phyloP scores from a whole-genome alignment of 495 filamentous ascomycete species.

The Beverwykella pulmonaria region DNA sequence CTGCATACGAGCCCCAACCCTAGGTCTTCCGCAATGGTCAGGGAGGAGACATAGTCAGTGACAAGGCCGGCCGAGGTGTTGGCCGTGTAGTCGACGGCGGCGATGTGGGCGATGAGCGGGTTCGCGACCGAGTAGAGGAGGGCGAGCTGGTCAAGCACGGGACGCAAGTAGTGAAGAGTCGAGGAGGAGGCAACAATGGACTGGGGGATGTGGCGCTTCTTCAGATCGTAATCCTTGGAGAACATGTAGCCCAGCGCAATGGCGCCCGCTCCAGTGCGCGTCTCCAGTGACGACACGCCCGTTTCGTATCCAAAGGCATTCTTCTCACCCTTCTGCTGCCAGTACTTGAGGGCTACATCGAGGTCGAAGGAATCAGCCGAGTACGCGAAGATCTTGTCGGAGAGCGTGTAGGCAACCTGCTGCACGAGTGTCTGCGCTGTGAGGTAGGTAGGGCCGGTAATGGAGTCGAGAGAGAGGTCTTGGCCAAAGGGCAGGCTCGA shows the following conservation, averaged over 20 bases:
- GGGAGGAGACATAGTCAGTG: constrained; percentile 80
- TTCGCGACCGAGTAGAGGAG: constrained; percentile 86
- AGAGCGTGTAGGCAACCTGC: constrained; percentile 90
- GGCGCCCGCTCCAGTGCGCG: constrained; percentile 82
- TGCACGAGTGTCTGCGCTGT: constrained; percentile 91
- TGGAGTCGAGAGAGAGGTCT: constrained; percentile 60
- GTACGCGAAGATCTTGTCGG: constrained; percentile 95
- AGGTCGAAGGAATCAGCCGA: constrained; percentile 91
- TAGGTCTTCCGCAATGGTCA: constrained; percentile 86
- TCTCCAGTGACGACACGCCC: constrained; percentile 77
- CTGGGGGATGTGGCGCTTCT: constrained; percentile 89
- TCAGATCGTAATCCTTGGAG: constrained; percentile 88
- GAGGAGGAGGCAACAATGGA: constrained; percentile 82
- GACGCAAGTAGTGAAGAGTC: constrained; percentile 75
- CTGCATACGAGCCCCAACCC: constrained; percentile 85
- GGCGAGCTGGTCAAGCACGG: constrained; percentile 86
- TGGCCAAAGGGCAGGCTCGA: constrained; percentile 66
- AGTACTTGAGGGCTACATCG: constrained; percentile 76
- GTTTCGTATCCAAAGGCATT: constrained; percentile 84
- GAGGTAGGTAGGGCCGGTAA: constrained; percentile 86
- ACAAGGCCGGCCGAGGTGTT: constrained; percentile 68
- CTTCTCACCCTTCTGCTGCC: constrained; percentile 64
- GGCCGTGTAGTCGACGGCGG: constrained; percentile 84
- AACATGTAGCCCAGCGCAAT: constrained; percentile 97
- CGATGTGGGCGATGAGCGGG: constrained; percentile 89